These are phyloP conservation scores for Actinidia arguta DNA, from an alignment of 179 eudicot species.

Conservation along the genomic window DNA sequence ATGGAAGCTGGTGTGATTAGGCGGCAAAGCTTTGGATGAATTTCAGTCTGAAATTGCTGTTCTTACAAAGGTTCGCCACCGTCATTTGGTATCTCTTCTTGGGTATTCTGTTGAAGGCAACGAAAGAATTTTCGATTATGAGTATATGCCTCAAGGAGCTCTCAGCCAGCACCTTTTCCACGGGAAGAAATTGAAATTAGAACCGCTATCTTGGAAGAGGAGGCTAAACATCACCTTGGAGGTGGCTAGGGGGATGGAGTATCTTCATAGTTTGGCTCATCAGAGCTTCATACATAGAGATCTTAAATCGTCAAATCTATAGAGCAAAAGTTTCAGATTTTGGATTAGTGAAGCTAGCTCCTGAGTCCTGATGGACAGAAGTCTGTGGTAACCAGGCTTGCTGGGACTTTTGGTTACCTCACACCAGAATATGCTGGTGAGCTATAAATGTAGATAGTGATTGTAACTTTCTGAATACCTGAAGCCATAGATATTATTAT, in stretches of 20 bases:
- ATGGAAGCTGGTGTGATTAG: conserved; percentile 86
- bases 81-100: conserved; percentile 89
- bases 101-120: conserved; percentile 76
- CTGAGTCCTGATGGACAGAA: conserved; percentile 80
- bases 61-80: conserved; percentile 90
- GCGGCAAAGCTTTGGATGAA: conserved; percentile 82
- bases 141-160: conserved; percentile 97
- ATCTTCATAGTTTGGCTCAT: conserved; percentile 87
- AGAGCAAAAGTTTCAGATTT: conserved; percentile 93
- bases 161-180: conserved; percentile 89
- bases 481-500: not conserved
- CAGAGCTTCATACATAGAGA: conserved; percentile 95
- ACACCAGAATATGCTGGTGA: conserved; percentile 99
- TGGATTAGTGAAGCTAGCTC: conserved; percentile 96
- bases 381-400: conserved; percentile 87
- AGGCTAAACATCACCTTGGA: conserved; percentile 91
- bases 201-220: conserved; percentile 92
- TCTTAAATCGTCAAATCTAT: conserved; percentile 89
- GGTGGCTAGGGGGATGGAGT: conserved; percentile 96
- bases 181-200: conserved; percentile 71
- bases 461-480: not conserved
- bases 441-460: conserved; percentile 18
- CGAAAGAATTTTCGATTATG: conserved; percentile 88
- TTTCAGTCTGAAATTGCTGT: conserved; percentile 89
- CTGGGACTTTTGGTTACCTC: conserved; percentile 96